Base-by-base conservation (phyloP, 1,139 yeast species). In the Kodamaea anthophila region DNA sequence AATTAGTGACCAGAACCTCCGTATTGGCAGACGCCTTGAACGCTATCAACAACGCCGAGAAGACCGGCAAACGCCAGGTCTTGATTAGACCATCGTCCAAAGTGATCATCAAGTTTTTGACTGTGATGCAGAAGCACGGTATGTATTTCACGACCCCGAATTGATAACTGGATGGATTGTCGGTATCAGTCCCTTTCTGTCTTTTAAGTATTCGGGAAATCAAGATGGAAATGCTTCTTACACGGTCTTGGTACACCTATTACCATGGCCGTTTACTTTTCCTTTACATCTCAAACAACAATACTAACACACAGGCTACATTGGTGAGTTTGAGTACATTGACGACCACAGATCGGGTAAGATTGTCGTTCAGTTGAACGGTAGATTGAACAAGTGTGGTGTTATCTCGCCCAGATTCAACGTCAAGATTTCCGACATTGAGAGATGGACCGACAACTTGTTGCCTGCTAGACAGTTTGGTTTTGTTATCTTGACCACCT, bases 321-420 rank as follows among this genome's bases (percentile, higher is more conserved):
- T 91, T 73, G 97, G 94, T 55, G 98, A 91, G 70, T 91, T 91
- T 62, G 97, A 88, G 75, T 86, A 81, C 75, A 88, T 88, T 54
- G 97, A 88, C 60, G 97, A 88, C 74, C 97, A 88, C 85, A 85
- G 97, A 78, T 83, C 96, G 30, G 97, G 97, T 55, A 88, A 88
- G 75, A 84, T 88, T 49, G 97, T 91, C 41, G 86, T 88, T 50
- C 96, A 86, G 71, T 76, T 88, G 55, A 88, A 85, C 74, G 97
- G 97, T 65, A 86, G 97, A 76, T 77, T 88, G 60, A 88, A 88
- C 87, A 88, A 88, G 73, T 86, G 94, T 67, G 97, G 97, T 73
- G 97, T 88, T 44, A 87, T 88, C 60, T 84, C 94, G 41, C 97
- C 97, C 69, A 86, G 97, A 75, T 88, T 86, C 75, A 88, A 88